Evolutionary conservation across 1,284 basidiomycete genomes (phyloP).

Genomic region (Ceratobasidium sp.): DNA sequence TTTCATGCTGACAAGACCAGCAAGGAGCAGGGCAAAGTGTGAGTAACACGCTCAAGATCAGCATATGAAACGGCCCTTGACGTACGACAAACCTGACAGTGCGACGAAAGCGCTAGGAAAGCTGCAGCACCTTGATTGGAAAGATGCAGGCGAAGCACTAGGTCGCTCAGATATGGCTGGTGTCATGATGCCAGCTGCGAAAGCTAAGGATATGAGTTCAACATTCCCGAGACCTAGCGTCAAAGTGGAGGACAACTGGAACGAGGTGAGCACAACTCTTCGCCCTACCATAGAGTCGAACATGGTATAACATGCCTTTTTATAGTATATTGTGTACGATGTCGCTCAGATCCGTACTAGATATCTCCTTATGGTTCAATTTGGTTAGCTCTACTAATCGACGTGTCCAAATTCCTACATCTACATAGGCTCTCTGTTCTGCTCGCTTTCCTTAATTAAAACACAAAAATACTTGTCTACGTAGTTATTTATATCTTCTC

Average conservation of each 20-base stretch:
- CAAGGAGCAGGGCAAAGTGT: constrained; percentile 45
- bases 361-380: constrained; percentile 62
- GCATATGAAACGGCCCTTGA: constrained; percentile 2
- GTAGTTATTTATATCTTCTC: too few relatives aligned
- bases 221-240: constrained; percentile 49
- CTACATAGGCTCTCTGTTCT: background rate
- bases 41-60: constrained; percentile 1
- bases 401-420: too few relatives aligned
- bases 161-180: constrained; percentile 49
- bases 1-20: constrained; percentile 49
- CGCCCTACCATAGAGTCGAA: background rate
- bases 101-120: constrained; percentile 50
- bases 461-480: too few relatives aligned
- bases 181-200: constrained; percentile 59
- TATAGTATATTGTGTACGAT: constrained; percentile 64
- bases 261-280: constrained; percentile 60
- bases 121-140: constrained; percentile 47
- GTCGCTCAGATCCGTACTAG: constrained; percentile 61
- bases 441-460: background rate
- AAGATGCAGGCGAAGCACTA: constrained; percentile 45
- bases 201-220: constrained; percentile 57
- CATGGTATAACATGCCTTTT: constrained; percentile 22
- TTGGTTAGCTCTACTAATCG: constrained; percentile 50
- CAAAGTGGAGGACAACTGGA: constrained; percentile 64
- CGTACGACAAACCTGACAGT: too few relatives aligned